Evolutionary conservation across 1,284 basidiomycete genomes (phyloP), one percentile per base, ranked within the genome.

Genomic region (Moesziomyces aphidis): DNA sequence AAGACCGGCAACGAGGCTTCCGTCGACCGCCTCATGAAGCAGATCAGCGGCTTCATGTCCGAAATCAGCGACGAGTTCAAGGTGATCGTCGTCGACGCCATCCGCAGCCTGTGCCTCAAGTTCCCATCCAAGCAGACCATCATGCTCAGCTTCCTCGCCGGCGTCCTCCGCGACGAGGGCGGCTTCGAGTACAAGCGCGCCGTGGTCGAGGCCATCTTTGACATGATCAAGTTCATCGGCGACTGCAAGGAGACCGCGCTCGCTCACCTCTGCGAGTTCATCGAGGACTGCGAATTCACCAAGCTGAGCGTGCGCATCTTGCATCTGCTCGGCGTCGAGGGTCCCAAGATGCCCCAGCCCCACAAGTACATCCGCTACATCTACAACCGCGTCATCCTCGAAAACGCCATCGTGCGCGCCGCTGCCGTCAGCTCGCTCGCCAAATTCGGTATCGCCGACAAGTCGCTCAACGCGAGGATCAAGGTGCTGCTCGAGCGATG

Each of bases 51-150:
- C 51, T 99, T 99, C 88, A 98, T 99, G 95, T 90, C 92, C 73
- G 97, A 99, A 86, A 99, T 99, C 86, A 96, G 93, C 77, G 97
- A 99, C 86, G 97, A 99, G 86, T 99, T 99, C 90, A 99, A 99
- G 88, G 95, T 99, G 83, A 97, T 99, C 86, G 97, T 99, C 58
- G 96, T 99, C 72, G 95, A 98, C 74, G 97, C 97, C 54, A 97
- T 99, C 83, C 93, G 97, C 60, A 95, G 95, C 19, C 90, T 99
- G 48, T 98, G 95, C 86, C 91, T 99, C 87, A 99, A 99, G 86
- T 99, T 99, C 89, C 97, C 97, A 1, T 87, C 91, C 50, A 99
- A 99, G 87, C 95, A 99, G 85, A 91, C 91, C 22, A 74, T 80
- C 53, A 84, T 84, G 82, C 81, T 21, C 91, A 93, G 57, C 96